Percentiles rank a stretch among this genome's conserved stretches.
phyloP scores from a whole-genome alignment of 495 filamentous ascomycete genomes.

The Penicillium argentinense region DNA sequence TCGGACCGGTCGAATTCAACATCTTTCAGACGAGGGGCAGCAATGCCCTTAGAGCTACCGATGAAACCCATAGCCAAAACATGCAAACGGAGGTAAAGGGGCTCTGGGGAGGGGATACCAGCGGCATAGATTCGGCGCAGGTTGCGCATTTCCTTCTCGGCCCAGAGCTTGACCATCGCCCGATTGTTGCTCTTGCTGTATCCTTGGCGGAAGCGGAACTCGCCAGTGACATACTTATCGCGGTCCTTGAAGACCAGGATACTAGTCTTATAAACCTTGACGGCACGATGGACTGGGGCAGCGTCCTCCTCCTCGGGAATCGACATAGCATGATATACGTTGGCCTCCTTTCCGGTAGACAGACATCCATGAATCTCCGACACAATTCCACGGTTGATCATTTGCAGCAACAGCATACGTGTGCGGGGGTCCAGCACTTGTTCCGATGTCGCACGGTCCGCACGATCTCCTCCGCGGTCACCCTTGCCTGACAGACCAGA shows the following conservation, averaged over 20 bases:
- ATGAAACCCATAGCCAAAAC: constrained; percentile 93
- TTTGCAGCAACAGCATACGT: constrained; percentile 89
- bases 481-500: constrained; percentile 53
- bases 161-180: constrained; percentile 97
- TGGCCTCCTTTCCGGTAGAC: constrained; percentile 95
- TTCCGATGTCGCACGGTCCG: constrained; percentile 89
- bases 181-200: constrained; percentile 90
- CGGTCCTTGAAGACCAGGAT: constrained; percentile 97
- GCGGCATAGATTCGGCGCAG: constrained; percentile 76
- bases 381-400: constrained; percentile 84
- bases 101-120: constrained; percentile 88
- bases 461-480: constrained; percentile 65
- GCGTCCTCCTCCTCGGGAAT: constrained; percentile 43
- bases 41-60: constrained; percentile 80
- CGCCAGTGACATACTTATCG: constrained; percentile 89
- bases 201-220: constrained; percentile 78
- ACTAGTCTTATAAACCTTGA: constrained; percentile 98
- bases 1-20: constrained; percentile 59
- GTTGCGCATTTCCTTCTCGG: constrained; percentile 97
- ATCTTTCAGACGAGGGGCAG: constrained; percentile 81
- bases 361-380: constrained; percentile 88
- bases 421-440: constrained; percentile 92
- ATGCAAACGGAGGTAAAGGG: constrained; percentile 80
- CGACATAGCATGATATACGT: constrained; percentile 83
- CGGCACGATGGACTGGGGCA: constrained; percentile 65